Conservation (phyloP, 2,329 filamentous ascomycete species). For the Penicillium psychrosexuale region DNA sequence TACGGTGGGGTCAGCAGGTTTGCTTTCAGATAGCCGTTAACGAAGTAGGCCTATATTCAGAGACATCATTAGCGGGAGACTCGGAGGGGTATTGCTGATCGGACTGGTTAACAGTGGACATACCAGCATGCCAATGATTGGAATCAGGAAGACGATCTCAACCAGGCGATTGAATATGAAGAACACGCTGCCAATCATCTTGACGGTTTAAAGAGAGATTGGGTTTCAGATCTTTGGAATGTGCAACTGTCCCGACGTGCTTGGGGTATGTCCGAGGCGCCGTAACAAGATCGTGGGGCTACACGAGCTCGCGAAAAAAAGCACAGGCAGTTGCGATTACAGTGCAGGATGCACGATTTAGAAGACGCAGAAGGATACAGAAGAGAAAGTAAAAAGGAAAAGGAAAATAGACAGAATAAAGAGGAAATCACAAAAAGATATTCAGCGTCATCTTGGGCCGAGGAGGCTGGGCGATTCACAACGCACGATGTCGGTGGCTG, state of each 20-base stretch:
- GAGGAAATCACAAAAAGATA: conserved; percentile 8
- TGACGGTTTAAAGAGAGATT: not conserved
- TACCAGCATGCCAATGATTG: conserved; percentile 61
- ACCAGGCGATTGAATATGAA: conserved; percentile 61
- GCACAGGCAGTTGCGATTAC: conserved; percentile 8
- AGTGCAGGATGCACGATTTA: conserved; percentile 10
- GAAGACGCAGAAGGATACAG: conserved; percentile 8
- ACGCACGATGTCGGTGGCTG: conserved; percentile 29
- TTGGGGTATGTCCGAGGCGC: conserved; percentile 5
- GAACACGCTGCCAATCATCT: conserved; percentile 54
- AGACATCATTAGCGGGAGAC: not conserved
- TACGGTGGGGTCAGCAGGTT: conserved; percentile 59
- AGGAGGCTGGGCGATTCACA: conserved; percentile 35
- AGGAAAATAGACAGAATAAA: conserved; percentile 5
- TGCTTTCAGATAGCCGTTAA: conserved; percentile 55
- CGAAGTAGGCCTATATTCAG: conserved; percentile 53
- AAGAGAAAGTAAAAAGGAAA: conserved; percentile 7
- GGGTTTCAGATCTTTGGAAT: conserved; percentile 20
- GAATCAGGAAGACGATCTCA: conserved; percentile 61
- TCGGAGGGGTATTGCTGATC: not conserved
- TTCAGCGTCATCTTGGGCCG: conserved; percentile 17
- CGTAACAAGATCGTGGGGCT: conserved; percentile 2
- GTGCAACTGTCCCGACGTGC: conserved; percentile 5
- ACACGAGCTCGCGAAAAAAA: conserved; percentile 12
- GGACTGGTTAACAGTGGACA: conserved; percentile 13